Base-by-base conservation (phyloP, 2,329 filamentous ascomycete genomes). In the Hymenoscyphus fructigenus region DNA sequence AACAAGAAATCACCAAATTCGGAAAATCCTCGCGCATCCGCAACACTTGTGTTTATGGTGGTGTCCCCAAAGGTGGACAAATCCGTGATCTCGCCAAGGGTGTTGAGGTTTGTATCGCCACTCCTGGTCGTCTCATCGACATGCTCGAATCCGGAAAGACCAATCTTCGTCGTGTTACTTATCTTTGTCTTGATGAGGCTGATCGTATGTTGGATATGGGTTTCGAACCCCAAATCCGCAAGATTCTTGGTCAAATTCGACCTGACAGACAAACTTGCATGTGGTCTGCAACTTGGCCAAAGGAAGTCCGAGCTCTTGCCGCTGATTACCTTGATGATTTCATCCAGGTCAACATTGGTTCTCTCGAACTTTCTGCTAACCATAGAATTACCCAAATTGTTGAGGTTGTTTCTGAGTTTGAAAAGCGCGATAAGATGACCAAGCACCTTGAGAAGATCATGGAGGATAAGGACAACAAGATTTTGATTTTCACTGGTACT, bases 171-270 rank as follows among this genome's bases (percentile, higher is more conserved):
- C 93, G 95, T 79, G 93, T 98, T 68, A 99, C 95, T 64, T 99
- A 99, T 82, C 85, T 99, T 65, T 95, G 98, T 72, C 93, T 99
- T 69, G 95, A 99, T 75, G 95, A 99, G 84, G 95, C 95, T 78
- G 95, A 99, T 82, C 94, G 95, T 76, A 99, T 99, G 95, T 85
- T 99, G 78, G 95, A 99, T 83, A 99, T 99, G 95, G 95, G 95
- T 88, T 98, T 99, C 82, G 95, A 99, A 83, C 95, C 95, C 71
- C 95, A 98, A 80, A 98, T 99, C 75, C 92, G 95, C 83, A 98
- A 98, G 84, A 98, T 99, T 71, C 93, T 99, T 73, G 86, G 91
- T 69, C 95, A 99, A 82, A 98, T 98, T 80, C 92, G 95, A 73
- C 95, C 95, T 62, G 95, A 99, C 78, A 90, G 95, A 85, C 95